Evolutionary conservation across 2,329 filamentous ascomycete genomes (phyloP).

Genomic region (Clonostachys chloroleuca): DNA sequence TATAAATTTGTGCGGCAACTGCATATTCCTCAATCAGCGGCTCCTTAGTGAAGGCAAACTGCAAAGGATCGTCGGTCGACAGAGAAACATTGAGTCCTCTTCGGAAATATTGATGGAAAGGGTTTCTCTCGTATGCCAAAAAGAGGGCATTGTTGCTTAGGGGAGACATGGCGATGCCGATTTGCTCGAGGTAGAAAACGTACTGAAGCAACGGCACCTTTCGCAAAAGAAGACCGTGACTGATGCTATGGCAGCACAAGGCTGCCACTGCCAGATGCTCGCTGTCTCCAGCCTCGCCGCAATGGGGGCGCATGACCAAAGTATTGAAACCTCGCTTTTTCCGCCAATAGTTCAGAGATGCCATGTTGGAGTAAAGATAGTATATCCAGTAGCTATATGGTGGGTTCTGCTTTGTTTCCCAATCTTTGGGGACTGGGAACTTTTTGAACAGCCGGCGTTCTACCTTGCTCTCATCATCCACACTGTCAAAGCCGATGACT

Average conservation of each 20-base stretch:
- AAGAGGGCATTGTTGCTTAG: slow-evolving; percentile 97
- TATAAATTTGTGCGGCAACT: slow-evolving; percentile 97
- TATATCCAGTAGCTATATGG: slow-evolving; percentile 99
- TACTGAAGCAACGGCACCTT: slow-evolving; percentile 96
- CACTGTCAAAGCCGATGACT: slow-evolving; percentile 95
- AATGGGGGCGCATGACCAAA: slow-evolving; percentile 87
- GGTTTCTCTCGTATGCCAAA: slow-evolving; percentile 93
- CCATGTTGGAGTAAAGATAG: slow-evolving; percentile 91
- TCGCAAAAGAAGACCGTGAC: slow-evolving; percentile 84
- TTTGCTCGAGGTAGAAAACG: slow-evolving; percentile 96
- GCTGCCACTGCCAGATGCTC: slow-evolving; percentile 92
- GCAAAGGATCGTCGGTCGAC: slow-evolving; percentile 92
- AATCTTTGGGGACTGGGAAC: slow-evolving; percentile 84
- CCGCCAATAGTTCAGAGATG: slow-evolving; percentile 87
- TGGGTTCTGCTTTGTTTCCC: slow-evolving; percentile 91
- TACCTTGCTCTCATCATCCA: slow-evolving; percentile 96
- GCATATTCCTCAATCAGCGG: slow-evolving; percentile 97
- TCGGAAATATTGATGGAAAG: slow-evolving; percentile 92
- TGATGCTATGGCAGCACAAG: slow-evolving; percentile 94
- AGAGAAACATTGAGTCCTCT: slow-evolving; percentile 92
- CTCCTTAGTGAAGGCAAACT: slow-evolving; percentile 98
- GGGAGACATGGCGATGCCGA: slow-evolving; percentile 98
- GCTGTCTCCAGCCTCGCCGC: slow-evolving; percentile 93
- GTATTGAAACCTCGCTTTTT: slow-evolving; percentile 94
- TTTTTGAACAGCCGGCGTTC: slow-evolving; percentile 94